Base-by-base conservation (phyloP, 805 yeast genomes). In the Vanderwaltozyma verrucispora region DNA sequence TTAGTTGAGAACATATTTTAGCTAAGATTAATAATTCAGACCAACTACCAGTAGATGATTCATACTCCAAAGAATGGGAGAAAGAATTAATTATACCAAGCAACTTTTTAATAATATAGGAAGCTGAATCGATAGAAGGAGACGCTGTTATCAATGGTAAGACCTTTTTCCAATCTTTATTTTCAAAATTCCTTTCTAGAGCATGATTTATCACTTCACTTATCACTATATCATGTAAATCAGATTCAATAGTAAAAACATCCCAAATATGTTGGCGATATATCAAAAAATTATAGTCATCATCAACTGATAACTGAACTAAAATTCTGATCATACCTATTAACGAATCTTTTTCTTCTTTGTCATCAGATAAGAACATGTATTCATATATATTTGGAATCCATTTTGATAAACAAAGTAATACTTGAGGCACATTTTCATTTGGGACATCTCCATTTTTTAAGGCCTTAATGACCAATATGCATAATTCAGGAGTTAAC, bases 121-220 rank as follows among this genome's bases (percentile, higher is more conserved):
- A 77, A 50, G 85, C 77, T 2, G 80, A 65, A 43, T 77, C 82
- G 16, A 77, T 63, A 1, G 88, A 75, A 3, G 94, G 85, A 13
- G 72, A 64, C 17, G 73, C 53, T 0, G 80, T 69, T 45, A 84
- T 62, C 14, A 80, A 67, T 0, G 78, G 67, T 3, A 79, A 70
- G 6, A 77, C 69, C 30, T 69, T 73, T 17, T 69, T 67, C 83
- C 82, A 80, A 34, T 70, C 75, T 23, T 72, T 70, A 3, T 78
- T 79, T 44, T 79, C 83, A 17, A 82, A 76, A 43, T 78, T 78
- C 45, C 77, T 72, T 45, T 81, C 88, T 47, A 81, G 69, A 1
- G 86, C 80, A 45, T 76, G 76, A 2, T 75, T 71, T 6, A 82
- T 73, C 21, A 81, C 72, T 49, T 82, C 95, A 43, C 81, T 87